Evolutionary conservation across 306 rosid genomes (phyloP), one percentile per base, ranked within the genome.

Genomic region (Trifolium fragiferum): DNA sequence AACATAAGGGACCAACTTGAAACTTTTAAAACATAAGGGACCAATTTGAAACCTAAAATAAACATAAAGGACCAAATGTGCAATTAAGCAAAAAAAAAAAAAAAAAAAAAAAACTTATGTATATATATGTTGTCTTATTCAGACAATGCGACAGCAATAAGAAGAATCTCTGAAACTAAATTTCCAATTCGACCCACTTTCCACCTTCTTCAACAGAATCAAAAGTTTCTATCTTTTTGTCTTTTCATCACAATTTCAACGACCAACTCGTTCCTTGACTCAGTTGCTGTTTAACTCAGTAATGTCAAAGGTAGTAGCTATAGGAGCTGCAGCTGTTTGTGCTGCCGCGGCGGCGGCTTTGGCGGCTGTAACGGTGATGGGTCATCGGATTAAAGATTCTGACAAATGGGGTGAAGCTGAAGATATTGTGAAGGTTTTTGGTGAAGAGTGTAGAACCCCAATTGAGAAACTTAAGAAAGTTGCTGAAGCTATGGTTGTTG

Each of bases 401-500:
- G 87, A 84, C 35, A 90, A 85, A 84, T 90, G 92, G 98, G 75
- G 76, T 16, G 65, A 82, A 15, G 90, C 84, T 15, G 60, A 80
- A 68, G 84, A 69, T 20, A 86, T 95, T 5, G 60, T 92, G 76
- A 87, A 66, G 72, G 96, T 89, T 83, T 81, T 95, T 15, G 92
- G 85, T 67, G 90, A 90, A 35, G 81, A 84, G 84, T 82, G 96
- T 72, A 82, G 66, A 57, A 87, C 96, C 66, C 92, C 97, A 41
- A 80, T 81, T 69, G 87, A 70, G 64, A 95, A 89, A 85, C 89
- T 95, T 18, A 82, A 70, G 37, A 92, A 87, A 51, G 88, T 92
- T 46, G 92, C 93, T 10, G 98, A 92, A 32, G 99, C 97, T 65
- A 89, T 95, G 97, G 78, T 87, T 12, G 98, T 86, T 27, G 99